Evolutionary conservation across 306 rosid genomes (phyloP).

Genomic region (Gleditsia sinensis): DNA sequence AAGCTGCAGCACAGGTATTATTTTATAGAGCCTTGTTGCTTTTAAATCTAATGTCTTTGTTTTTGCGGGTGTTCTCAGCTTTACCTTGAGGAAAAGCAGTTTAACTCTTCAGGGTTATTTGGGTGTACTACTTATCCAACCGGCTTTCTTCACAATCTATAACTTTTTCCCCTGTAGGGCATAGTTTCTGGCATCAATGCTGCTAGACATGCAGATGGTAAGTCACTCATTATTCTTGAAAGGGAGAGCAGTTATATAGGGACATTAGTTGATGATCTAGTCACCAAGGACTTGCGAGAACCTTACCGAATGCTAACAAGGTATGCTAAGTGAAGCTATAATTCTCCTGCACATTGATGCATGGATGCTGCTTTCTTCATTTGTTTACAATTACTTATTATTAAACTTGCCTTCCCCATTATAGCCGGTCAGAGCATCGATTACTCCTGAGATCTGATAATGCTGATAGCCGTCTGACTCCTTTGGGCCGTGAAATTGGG

Average conservation of each 20-base stretch:
- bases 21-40: constrained; percentile 29
- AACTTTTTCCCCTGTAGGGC: constrained; percentile 54
- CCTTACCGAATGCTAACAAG: constrained; percentile 20
- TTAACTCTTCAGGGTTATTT: constrained; percentile 20
- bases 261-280: constrained; percentile 70
- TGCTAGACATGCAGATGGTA: constrained; percentile 85
- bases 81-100: neutral
- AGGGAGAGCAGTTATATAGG: constrained; percentile 94
- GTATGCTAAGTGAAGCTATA: constrained; percentile 3
- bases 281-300: constrained; percentile 22
- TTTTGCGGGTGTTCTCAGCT: neutral
- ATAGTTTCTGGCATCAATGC: constrained; percentile 92
- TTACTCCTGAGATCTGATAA: constrained; percentile 93
- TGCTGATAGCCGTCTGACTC: constrained; percentile 96
- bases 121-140: constrained; percentile 19
- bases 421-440: constrained; percentile 98
- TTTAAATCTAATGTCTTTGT: neutral
- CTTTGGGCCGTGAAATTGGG: constrained; percentile 90
- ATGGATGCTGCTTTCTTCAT: constrained; percentile 18
- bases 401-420: constrained; percentile 24
- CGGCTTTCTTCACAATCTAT: constrained; percentile 28
- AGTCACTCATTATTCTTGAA: constrained; percentile 86
- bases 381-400: constrained; percentile 4
- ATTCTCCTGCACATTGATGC: constrained; percentile 21
- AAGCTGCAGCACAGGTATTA: constrained; percentile 94